These are phyloP conservation scores for Eucalyptus polyanthemos DNA, from an alignment of 345 rosid species.

Conservation along the genomic window DNA sequence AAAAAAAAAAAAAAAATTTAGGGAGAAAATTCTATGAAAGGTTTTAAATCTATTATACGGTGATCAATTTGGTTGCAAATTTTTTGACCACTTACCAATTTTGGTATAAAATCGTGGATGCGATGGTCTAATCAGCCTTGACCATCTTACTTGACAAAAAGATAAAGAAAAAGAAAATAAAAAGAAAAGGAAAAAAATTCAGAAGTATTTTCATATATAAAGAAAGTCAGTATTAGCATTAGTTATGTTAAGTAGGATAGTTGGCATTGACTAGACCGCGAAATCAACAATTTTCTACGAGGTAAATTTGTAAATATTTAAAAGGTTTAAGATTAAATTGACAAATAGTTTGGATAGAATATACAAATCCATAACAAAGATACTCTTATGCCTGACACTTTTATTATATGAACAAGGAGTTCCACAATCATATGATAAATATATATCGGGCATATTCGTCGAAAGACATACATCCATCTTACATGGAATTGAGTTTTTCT, in stretches of 20 bases:
- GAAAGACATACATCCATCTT: background rate
- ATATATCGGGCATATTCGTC: background rate
- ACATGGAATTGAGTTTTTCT: background rate
- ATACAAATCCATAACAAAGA: background rate
- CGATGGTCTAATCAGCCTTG: accelerated
- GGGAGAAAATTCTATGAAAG: background rate
- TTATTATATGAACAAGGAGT: background rate
- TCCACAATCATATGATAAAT: background rate
- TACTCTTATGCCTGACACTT: background rate
- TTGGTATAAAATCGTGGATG: background rate
- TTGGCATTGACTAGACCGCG: accelerated
- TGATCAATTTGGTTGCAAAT: background rate
- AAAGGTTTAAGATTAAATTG: background rate
- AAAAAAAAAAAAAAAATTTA: no score
- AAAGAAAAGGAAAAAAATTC: no score
- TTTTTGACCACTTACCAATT: background rate
- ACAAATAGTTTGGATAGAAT: background rate
- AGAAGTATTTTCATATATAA: background rate
- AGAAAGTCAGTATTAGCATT: accelerated
- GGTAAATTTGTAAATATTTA: background rate
- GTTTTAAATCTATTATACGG: background rate
- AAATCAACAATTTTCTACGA: accelerated
- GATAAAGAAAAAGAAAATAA: background rate
- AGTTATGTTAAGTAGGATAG: accelerated
- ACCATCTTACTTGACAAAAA: background rate